Conservation (phyloP, 768 basidiomycete species). For the Boletellus ananiceps region DNA sequence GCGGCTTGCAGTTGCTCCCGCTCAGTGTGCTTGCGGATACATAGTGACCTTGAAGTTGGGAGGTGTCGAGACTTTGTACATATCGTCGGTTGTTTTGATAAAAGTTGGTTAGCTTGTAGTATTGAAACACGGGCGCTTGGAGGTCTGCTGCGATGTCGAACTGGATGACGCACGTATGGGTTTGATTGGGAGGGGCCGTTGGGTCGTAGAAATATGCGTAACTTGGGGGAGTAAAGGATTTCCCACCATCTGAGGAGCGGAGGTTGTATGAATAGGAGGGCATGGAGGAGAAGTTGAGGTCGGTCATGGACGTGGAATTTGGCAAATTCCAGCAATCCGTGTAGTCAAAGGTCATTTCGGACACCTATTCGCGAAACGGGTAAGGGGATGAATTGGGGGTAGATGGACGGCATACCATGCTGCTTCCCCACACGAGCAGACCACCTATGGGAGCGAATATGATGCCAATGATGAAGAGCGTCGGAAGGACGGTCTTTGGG, state of each 20-base stretch:
- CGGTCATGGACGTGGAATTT: constrained; percentile 30
- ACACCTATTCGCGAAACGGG: constrained; percentile 56
- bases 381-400: constrained; percentile 21
- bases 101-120: constrained; percentile 96
- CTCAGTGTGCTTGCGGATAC: constrained; percentile 48
- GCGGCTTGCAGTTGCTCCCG: constrained; percentile 82
- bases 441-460: constrained; percentile 96
- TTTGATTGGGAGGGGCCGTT: constrained; percentile 39
- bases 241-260: constrained; percentile 51
- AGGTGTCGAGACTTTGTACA: constrained; percentile 82
- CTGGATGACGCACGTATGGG: constrained; percentile 67
- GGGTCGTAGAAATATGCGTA: constrained; percentile 71
- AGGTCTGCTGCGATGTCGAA: constrained; percentile 83
- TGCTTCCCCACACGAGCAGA: constrained; percentile 87
- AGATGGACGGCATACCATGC: constrained; percentile 42
- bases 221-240: constrained; percentile 48
- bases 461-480: constrained; percentile 90
- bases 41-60: constrained; percentile 77
- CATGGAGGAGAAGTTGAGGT: constrained; percentile 45
- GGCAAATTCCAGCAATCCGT: constrained; percentile 77
- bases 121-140: constrained; percentile 72
- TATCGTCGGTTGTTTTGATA: constrained; percentile 99
- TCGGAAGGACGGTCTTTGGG: constrained; percentile 95
- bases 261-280: constrained; percentile 65
- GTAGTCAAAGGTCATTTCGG: constrained; percentile 94